Base-by-base conservation (phyloP, 208 protist genomes). In the Entamoeba invadens region DNA sequence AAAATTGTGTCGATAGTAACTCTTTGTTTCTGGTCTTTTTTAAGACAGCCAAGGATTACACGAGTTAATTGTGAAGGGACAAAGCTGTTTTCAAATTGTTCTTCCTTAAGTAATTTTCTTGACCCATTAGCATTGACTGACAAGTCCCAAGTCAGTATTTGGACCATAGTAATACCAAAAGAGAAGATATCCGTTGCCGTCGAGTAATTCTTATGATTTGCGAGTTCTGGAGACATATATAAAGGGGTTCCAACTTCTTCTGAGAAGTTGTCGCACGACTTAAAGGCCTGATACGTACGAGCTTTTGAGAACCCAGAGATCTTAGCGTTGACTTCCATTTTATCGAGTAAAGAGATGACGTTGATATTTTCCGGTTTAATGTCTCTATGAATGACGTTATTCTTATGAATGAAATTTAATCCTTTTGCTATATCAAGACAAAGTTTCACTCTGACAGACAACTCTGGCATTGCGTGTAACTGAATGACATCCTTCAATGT, bases 171-270 rank as follows among this genome's bases (percentile, higher is more conserved):
- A 42, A 77, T 31, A 42, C 57, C 57, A 77, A 77, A 77, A 35
- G 57, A 18, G 38, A 77, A 77, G 16, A 96, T 94, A 72, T 96
- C 95, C 21, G 57, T 93, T 92, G 95, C 96, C 44, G 50, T 92
- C 94, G 93, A 57, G 94, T 87, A 92, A 38, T 46, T 45, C 45
- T 93, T 93, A 50, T 46, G 44, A 38, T 46, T 6, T 38, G 50
- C 18, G 8, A 57, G 94, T 94, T 96, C 95, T 31, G 95, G 95
- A n/a, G 95, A 96, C 57, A 96, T 95, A 92, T 96, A 96, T 18
- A 87, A 91, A 16, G 95, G 95, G 44, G 95, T 96, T 14, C 95
- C 95, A 35, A 31, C 21, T 77, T 77, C 57, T 77, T 77, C 57
- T 8, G 57, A 77, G 21, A 77, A 77, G 10, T 77, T n/a, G 25